These are phyloP conservation scores for Sistotremastrum suecicum DNA, from an alignment of 768 basidiomycete genomes.

Conservation along the genomic window DNA sequence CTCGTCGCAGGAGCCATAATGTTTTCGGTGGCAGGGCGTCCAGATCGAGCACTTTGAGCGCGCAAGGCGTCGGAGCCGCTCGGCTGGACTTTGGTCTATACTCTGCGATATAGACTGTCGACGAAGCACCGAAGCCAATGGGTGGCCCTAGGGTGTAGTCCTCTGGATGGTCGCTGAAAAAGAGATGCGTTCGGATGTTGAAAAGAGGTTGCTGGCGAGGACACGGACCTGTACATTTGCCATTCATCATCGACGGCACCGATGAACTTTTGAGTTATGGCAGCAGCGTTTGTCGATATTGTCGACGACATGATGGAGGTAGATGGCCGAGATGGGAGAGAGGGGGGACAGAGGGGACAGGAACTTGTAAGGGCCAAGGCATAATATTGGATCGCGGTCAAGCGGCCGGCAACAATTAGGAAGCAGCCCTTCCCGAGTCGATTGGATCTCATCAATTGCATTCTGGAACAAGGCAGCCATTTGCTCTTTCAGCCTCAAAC, in stretches of 20 bases:
- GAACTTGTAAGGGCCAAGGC: too few species aligned
- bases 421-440: too few species aligned
- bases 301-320: too few species aligned
- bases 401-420: too few species aligned
- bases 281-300: background rate
- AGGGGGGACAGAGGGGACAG: too few species aligned
- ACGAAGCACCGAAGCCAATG: slow-evolving; percentile 87
- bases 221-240: slow-evolving; percentile 57
- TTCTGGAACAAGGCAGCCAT: too few species aligned
- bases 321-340: too few species aligned
- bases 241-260: slow-evolving; percentile 78
- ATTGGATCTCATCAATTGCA: too few species aligned
- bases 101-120: slow-evolving; percentile 71
- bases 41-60: slow-evolving; percentile 83
- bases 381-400: too few species aligned
- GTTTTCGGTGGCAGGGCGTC: slow-evolving; percentile 61
- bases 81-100: slow-evolving; percentile 31
- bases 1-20: slow-evolving; percentile 60
- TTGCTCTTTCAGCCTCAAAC: too few species aligned
- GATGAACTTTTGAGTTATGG: slow-evolving; percentile 33
- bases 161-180: slow-evolving; percentile 42
- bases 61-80: slow-evolving; percentile 38
- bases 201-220: background rate
- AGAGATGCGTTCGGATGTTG: background rate
- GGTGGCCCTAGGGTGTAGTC: slow-evolving; percentile 69